Evolutionary conservation across 108 stramenopile species (phyloP), one percentile per base, ranked within the genome.

Genomic region (Poteriospumella lacustris): DNA sequence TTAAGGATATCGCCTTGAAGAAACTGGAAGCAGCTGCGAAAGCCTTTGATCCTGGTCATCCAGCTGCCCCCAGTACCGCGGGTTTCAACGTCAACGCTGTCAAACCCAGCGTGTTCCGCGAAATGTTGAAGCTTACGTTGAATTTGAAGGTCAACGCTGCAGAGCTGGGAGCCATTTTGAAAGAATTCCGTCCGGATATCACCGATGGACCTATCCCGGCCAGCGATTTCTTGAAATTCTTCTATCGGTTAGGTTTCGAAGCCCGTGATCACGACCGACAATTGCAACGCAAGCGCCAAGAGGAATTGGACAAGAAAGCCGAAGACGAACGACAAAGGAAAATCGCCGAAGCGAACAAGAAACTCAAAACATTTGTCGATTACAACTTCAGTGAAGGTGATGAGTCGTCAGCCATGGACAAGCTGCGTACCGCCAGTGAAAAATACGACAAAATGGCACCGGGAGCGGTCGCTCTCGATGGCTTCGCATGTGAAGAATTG

Each of bases 61-160:
- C 70, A 15, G 33, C 12, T 5, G 38, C 70, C 26, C 44, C 47
- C 36, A 73, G 70, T 56, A 29, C 31, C 5, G 70, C 12, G 42
- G 36, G 12, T 73, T 73, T 73, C 42, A 31, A 73, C 31, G 41
- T 44, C 9, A 56, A 44, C 12, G 26, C 24, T 42, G 33, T 73
- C n/a, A 73, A 73, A 56, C 70, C 70, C n/a, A 24, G 3, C 3
- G 70, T 19, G 9, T 73, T 73, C 31, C 26, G 47, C 26, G 70
- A 73, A 24, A 73, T 73, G 70, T 42, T 73, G 15, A 73, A 73
- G 70, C 36, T 15, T 42, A 73, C 70, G 31, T 73, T 73, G 9
- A 73, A 73, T 56, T 34, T 73, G 15, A 73, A 73, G 24, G 36
- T 73, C 26, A 42, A 44, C 33, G 3, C 12, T 33, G 12, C 36